A percentile compares a stretch with the other conserved stretches of the same genome.
These are phyloP conservation scores for Sarcomyxa edulis DNA, from an alignment of 768 basidiomycete species.

Conservation along the genomic window DNA sequence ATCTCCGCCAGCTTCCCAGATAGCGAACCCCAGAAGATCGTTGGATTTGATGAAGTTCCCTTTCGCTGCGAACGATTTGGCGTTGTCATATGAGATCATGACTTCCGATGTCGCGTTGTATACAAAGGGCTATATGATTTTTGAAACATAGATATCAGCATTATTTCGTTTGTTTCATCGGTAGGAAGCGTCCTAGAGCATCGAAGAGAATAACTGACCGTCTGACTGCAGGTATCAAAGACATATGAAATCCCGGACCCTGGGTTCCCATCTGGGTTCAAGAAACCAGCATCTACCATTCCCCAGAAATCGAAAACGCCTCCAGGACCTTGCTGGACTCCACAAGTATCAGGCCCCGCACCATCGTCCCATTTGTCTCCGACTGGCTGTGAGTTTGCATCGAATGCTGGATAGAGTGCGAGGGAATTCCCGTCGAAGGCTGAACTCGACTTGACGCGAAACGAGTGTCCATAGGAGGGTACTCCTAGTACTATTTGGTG, in stretches of 20 bases:
- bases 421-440: constrained; percentile 33
- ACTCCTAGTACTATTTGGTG: constrained; percentile 77
- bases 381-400: constrained; percentile 31
- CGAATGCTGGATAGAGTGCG: constrained; percentile 48
- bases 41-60: constrained; percentile 50
- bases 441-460: constrained; percentile 29
- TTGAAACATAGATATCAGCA: constrained; percentile 2
- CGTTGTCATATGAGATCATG: constrained; percentile 64
- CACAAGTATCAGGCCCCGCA: constrained; percentile 51
- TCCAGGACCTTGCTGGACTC: constrained; percentile 41
- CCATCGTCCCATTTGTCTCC: constrained; percentile 54
- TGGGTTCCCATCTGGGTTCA: constrained; percentile 38
- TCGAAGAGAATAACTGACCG: constrained; percentile 39
- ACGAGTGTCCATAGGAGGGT: constrained; percentile 81
- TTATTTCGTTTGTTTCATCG: not conserved
- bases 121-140: constrained; percentile 51
- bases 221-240: constrained; percentile 69
- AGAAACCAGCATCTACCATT: constrained; percentile 49
- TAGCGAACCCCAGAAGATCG: constrained; percentile 60
- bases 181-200: too few relatives aligned
- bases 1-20: constrained; percentile 73
- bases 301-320: constrained; percentile 65
- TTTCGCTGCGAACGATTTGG: constrained; percentile 55
- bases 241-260: constrained; percentile 40
- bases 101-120: constrained; percentile 50